Conservation (phyloP, 2,329 filamentous ascomycete genomes). For the Colletotrichum horii region DNA sequence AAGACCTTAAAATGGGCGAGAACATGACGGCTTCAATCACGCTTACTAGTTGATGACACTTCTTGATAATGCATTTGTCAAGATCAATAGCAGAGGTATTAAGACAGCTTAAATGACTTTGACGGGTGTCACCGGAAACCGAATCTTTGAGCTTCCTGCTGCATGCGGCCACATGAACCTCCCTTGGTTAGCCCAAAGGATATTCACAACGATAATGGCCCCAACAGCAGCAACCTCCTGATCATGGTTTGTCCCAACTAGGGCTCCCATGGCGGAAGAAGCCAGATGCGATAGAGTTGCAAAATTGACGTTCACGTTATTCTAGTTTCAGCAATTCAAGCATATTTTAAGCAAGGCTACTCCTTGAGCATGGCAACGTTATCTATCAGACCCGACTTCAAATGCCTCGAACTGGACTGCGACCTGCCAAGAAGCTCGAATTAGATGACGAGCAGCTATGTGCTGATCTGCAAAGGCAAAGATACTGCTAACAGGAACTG, state of each 20-base stretch:
- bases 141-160: not conserved
- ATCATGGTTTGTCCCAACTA: not conserved
- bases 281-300: not conserved
- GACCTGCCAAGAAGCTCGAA: slow-evolving; percentile 2
- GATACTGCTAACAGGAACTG: not conserved
- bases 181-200: not conserved
- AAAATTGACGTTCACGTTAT: not conserved
- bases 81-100: not conserved
- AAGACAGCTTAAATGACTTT: not conserved
- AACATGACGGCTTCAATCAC: not conserved
- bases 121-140: not conserved
- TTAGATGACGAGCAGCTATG: not conserved
- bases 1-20: not conserved
- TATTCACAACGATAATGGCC: not conserved
- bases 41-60: not conserved
- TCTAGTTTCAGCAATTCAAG: slow-evolving; percentile 9
- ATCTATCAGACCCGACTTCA: not conserved
- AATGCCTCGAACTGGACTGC: not conserved
- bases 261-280: not conserved
- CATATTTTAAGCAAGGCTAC: not conserved
- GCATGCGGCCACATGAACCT: not conserved
- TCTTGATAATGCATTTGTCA: not conserved
- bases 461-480: not conserved
- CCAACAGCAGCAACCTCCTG: not conserved
- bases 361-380: not conserved